A percentile compares a stretch with the other conserved stretches of the same genome.
phyloP scores from a whole-genome alignment of 116 monocot species.

The Phalaenopsis hybrid region DNA sequence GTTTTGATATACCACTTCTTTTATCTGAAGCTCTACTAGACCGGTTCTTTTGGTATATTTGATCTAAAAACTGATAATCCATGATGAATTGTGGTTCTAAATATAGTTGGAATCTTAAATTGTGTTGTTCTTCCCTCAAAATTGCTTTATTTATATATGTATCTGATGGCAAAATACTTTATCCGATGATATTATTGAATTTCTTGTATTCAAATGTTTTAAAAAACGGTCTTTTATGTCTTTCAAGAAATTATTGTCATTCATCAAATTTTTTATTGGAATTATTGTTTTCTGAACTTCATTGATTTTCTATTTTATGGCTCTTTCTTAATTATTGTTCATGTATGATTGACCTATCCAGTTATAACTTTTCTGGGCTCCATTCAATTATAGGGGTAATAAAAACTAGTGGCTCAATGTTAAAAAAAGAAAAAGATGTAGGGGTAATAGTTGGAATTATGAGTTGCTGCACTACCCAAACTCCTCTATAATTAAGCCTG shows the following conservation, averaged over 20 bases:
- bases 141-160: not conserved
- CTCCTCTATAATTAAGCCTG: too few relatives aligned
- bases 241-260: not conserved
- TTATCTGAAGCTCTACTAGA: not conserved
- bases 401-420: too few relatives aligned
- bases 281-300: not conserved
- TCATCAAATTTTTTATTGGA: not conserved
- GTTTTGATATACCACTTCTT: not conserved
- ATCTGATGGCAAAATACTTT: not conserved
- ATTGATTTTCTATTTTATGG: not conserved
- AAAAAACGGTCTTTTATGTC: not conserved
- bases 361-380: too few relatives aligned
- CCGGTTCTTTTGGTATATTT: not conserved
- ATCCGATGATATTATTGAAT: not conserved
- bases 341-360: too few relatives aligned
- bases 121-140: not conserved
- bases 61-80: not conserved
- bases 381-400: too few relatives aligned
- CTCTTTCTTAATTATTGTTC: not conserved
- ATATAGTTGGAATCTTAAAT: not conserved
- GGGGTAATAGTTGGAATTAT: too few relatives aligned
- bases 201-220: not conserved
- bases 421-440: too few relatives aligned
- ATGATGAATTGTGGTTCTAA: not conserved
- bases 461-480: too few relatives aligned